Percentiles rank a stretch among this genome's conserved stretches.
phyloP scores from a whole-genome alignment of 2,329 filamentous ascomycete genomes.

The Neopestalotiopsis rosae region DNA sequence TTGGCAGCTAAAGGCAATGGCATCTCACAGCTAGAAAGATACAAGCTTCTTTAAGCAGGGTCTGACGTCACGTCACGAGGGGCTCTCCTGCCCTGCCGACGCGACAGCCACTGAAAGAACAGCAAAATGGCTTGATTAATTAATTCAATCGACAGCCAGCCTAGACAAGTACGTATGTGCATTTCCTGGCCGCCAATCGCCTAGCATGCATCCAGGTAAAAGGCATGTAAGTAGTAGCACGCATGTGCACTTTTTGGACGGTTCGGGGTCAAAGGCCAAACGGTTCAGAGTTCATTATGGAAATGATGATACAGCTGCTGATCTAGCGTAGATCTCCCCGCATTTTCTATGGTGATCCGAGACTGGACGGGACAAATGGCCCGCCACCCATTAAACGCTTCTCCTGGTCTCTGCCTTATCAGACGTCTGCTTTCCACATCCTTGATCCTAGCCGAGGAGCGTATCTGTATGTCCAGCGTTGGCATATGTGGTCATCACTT shows the following conservation, averaged over 20 bases:
- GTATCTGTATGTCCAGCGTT: neutral
- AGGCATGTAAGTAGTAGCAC: too few relatives aligned
- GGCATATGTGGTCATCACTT: neutral
- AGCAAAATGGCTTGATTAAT: too few relatives aligned
- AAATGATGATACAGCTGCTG: neutral
- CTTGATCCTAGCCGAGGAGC: neutral
- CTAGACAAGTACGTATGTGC: too few relatives aligned
- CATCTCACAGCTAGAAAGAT: too few relatives aligned
- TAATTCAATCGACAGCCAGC: too few relatives aligned
- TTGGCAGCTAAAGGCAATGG: neutral
- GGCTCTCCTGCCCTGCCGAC: neutral
- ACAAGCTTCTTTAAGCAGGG: neutral
- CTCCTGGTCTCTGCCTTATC: neutral
- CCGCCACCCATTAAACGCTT: neutral
- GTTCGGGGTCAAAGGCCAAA: neutral
- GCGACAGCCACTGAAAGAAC: neutral
- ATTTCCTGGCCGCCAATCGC: too few relatives aligned
- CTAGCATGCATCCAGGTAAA: too few relatives aligned
- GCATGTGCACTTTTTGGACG: neutral
- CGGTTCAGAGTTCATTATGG: neutral
- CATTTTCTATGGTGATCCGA: neutral
- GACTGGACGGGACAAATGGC: neutral
- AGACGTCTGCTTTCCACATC: neutral
- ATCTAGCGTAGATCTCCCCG: neutral
- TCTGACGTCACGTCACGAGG: conserved; percentile 4